Base-by-base conservation (phyloP, 495 filamentous ascomycete genomes). In the Trichoderma reesei region DNA sequence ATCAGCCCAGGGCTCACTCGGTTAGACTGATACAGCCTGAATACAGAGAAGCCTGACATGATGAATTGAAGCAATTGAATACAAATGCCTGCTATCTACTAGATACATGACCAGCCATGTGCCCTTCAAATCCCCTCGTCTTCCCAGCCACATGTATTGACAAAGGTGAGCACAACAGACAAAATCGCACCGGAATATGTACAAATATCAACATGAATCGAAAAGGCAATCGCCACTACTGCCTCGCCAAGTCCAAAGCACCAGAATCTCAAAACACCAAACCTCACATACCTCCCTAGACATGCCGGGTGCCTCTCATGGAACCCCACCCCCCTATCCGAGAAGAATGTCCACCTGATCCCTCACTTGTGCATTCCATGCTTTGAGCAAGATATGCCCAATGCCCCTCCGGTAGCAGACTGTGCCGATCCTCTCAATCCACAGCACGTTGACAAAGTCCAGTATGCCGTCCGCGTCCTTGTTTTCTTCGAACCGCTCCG, bases 381-480 rank as follows among this genome's bases (percentile, higher is more conserved):
- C 64, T 6, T 42, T 61, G 34, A 60, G 42, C 10, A 62, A 9
- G 5, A 67, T 38, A 33, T 67, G 60, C 10, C 66, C 66, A 16
- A 67, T 44, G n/a, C 56, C 66, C n/a, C 59, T 16, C 7, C 66
- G 41, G 46, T 62, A 67, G 18, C 63, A 63, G 20, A 67, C 51
- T 10, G 42, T 62, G 68, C 63, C 61, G n/a, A 59, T 51, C 3
- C 65, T 54, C 54, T 67, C 61, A 48, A 63, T 61, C 65, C 66
- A 62, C 10, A 64, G 42, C 18, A 65, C 59, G 63, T 67, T 63
- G 61, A 63, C 51, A 41, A 63, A 41, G 14, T 65, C 65, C 26
- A 64, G 26, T 26, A 51, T 18, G 68, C 69, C 38, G 70, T 73
- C 56, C 68, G 72, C 61, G 64, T 72, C 67, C 62, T 68, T n/a